Base-by-base conservation (phyloP, 2,329 filamentous ascomycete genomes). In the Helotiales sp. region DNA sequence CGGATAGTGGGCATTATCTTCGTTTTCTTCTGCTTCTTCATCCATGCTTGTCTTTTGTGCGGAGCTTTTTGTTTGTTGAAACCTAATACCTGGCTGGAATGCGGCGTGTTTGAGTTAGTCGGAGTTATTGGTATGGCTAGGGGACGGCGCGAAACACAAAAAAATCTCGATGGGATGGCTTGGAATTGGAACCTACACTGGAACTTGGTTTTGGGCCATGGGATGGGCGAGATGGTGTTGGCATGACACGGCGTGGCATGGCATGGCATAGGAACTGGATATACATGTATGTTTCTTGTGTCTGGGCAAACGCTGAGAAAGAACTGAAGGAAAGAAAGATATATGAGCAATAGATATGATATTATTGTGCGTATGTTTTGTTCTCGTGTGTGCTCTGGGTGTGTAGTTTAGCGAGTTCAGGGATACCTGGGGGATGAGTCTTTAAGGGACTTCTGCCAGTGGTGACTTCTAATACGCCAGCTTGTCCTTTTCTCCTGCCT, bases 341-440 rank as follows among this genome's bases (percentile, higher is more conserved):
- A 52, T 17, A 30, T 28, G 30, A 52, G 26, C 49, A 52, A 52
- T 52, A 52, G 49, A 52, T 52, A 52, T 30, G 49, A 52, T 30
- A 52, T 52, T 52, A 30, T 52, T 52, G 49, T 30, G 24, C 30
- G 49, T n/a, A 30, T 8, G 13, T 28, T 15, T n/a, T 30, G 6
- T 30, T 17, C 6, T 3, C 3, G 24, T 52, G 11, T 30, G 15
- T 52, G 8, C 30, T 28, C 10, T 43, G 37, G n/a, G 13, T 43
- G 37, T 40, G 34, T 6, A 6, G 37, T 11, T 43, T n/a, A n/a
- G n/a, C n/a, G n/a, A n/a, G n/a, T n/a, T n/a, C n/a, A n/a, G n/a
- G n/a, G n/a, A n/a, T n/a, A n/a, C n/a, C n/a, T n/a, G n/a, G n/a
- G n/a, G n/a, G n/a, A n/a, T n/a, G n/a, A n/a, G n/a, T n/a, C n/a